Base-by-base conservation (phyloP, 805 yeast genomes). In the Wickerhamiella dianesei region DNA sequence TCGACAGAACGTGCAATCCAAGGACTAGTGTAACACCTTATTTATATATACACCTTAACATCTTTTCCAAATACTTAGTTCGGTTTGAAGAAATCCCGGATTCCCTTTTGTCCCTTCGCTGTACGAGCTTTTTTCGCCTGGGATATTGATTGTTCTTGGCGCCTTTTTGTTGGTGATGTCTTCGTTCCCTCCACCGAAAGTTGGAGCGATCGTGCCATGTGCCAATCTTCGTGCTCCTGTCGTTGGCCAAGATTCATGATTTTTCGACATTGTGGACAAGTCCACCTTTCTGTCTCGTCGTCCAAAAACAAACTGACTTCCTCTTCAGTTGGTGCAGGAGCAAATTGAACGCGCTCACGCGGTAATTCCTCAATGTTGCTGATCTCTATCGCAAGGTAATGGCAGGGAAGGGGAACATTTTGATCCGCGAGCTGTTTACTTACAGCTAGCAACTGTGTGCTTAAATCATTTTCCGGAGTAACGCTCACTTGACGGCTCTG, bases 1-100 rank as follows among this genome's bases (percentile, higher is more conserved):
- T 71, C 76, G 3, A 75, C 80, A 1, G 80, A 77, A 55, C 59
- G 75, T 35, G 53, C 57, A 1, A 36, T 58, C 18, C 54, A 51
- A 41, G 59, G 59, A 1, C 48, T 35, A 25, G 41, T 17, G 6
- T 43, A 18, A 29, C 17, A 9, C 17, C 12, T 8, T 20, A 17
- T 20, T 21, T 42, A 14, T 29, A 16, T 16, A 12, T 17, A 16
- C 16, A 6, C 8, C n/a, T 20, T 13, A 9, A 13, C 17, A 37
- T n/a, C n/a, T 37, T 16, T 16, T 9, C 9, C 8, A 18, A 37
- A 18, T n/a, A 12, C 20, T n/a, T 5, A 22, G 22, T 17, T 20
- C 36, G 46, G 44, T 21, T 42, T 43, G 35, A 53, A 50, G 29
- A 48, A 53, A 20, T 51, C 47, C 19, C 43, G 32, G 13, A 51